phyloP scores from a whole-genome alignment of 352 stramenopile genomes.

The Globisporangium acanthophoron region DNA sequence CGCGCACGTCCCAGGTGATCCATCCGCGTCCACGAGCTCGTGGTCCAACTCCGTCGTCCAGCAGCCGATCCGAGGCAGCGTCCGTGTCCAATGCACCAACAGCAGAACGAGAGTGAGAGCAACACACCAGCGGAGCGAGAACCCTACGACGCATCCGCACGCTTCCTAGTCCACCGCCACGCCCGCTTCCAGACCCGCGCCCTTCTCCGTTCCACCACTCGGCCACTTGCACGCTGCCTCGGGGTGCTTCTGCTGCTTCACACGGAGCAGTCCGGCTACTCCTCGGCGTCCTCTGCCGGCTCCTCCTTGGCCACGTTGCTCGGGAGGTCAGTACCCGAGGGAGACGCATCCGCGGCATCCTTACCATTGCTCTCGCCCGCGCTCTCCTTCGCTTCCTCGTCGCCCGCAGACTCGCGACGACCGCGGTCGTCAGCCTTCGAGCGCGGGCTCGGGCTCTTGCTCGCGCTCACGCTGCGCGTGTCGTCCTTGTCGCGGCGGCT shows the following conservation, averaged over 20 bases:
- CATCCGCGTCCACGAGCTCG: background rate
- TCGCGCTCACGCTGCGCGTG: conserved; percentile 14
- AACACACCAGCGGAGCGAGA: conserved; percentile 10
- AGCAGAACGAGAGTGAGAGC: conserved; percentile 13
- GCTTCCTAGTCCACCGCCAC: conserved; percentile 1
- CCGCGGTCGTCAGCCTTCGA: conserved; percentile 3
- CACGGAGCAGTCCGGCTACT: background rate
- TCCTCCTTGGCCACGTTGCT: background rate
- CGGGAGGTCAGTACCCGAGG: conserved; percentile 8
- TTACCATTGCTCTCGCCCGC: conserved; percentile 18
- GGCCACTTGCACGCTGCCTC: too few relatives aligned
- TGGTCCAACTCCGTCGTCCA: background rate
- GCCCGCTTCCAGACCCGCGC: conserved; percentile 9
- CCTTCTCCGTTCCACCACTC: background rate
- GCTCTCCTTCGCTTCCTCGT: conserved; percentile 13
- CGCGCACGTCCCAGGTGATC: background rate
- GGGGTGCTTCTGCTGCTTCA: background rate
- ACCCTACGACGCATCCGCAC: conserved; percentile 10
- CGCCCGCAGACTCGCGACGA: background rate
- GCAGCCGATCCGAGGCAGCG: background rate
- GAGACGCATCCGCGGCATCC: conserved; percentile 14
- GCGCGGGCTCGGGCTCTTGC: conserved; percentile 12
- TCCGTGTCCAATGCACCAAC: conserved; percentile 3
- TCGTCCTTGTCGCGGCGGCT: conserved; percentile 10
- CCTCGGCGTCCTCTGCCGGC: background rate